Evolutionary conservation across 2,329 filamentous ascomycete genomes (phyloP).

Genomic region (Penicillium sp.): DNA sequence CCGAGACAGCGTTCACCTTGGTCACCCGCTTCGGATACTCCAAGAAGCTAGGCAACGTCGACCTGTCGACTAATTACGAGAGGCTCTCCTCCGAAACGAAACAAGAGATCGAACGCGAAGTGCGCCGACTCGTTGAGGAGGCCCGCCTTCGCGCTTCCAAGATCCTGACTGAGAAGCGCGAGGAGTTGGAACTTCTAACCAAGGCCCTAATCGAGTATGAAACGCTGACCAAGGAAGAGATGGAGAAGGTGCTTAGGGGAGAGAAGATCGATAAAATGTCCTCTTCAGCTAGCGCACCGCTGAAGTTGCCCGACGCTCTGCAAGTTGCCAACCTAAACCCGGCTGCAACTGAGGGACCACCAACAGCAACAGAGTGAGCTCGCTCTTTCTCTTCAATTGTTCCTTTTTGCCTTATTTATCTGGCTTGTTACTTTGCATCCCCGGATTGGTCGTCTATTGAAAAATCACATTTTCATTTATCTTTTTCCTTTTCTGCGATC

Average conservation of each 20-base stretch:
- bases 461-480: conserved; percentile 17
- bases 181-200: conserved; percentile 81
- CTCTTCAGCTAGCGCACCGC: conserved; percentile 49
- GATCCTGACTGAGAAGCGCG: conserved; percentile 67
- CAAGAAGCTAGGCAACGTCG: conserved; percentile 77
- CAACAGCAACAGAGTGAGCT: conserved; percentile 22
- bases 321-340: conserved; percentile 29
- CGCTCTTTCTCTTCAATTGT: conserved; percentile 4
- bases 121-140: conserved; percentile 77
- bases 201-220: conserved; percentile 91
- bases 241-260: conserved; percentile 81
- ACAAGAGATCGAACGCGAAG: conserved; percentile 79
- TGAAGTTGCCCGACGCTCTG: conserved; percentile 60
- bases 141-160: conserved; percentile 67
- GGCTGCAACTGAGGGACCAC: conserved; percentile 18
- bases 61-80: conserved; percentile 75
- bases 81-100: conserved; percentile 80
- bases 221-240: conserved; percentile 81
- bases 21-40: conserved; percentile 90
- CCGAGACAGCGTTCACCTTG: conserved; percentile 76
- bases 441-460: conserved; percentile 21
- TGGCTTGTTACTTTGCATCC: conserved; percentile 16
- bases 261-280: conserved; percentile 69
- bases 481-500: neutral
- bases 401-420: conserved; percentile 8